Evolutionary conservation across 306 rosid species (phyloP).

Genomic region (Acacia crassicarpa): DNA sequence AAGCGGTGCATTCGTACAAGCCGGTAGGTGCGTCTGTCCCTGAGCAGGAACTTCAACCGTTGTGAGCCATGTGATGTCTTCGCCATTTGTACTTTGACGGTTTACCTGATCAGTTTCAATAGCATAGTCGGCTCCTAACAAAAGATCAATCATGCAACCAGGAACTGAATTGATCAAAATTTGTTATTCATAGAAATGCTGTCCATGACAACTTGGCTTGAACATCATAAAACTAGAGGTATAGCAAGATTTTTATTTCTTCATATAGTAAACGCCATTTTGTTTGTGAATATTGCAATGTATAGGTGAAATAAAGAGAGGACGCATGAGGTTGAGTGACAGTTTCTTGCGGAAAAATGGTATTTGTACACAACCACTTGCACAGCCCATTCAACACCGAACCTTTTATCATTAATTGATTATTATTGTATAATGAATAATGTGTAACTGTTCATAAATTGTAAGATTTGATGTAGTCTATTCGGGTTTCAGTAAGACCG

Average conservation of each 20-base stretch:
- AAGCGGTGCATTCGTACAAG: constrained; percentile 55
- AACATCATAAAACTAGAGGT: constrained; percentile 28
- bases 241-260: constrained; percentile 27
- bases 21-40: constrained; percentile 61
- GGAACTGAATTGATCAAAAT: constrained; percentile 29
- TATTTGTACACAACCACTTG: constrained; percentile 3
- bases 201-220: constrained; percentile 29
- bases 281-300: constrained; percentile 47
- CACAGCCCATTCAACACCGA: not conserved
- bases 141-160: constrained; percentile 31
- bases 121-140: constrained; percentile 27
- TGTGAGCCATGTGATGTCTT: constrained; percentile 39
- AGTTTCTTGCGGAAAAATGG: not conserved
- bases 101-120: constrained; percentile 21
- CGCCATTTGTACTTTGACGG: constrained; percentile 28
- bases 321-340: constrained; percentile 28
- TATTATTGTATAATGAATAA: not conserved
- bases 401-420: not conserved
- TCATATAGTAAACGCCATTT: constrained; percentile 30
- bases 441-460: not conserved
- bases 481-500: not conserved
- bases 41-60: constrained; percentile 94
- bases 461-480: not conserved
- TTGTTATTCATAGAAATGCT: constrained; percentile 34
- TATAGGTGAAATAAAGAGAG: constrained; percentile 35